These are phyloP conservation scores for Aspergillus sojae DNA, from an alignment of 2,329 filamentous ascomycete genomes.

Conservation along the genomic window DNA sequence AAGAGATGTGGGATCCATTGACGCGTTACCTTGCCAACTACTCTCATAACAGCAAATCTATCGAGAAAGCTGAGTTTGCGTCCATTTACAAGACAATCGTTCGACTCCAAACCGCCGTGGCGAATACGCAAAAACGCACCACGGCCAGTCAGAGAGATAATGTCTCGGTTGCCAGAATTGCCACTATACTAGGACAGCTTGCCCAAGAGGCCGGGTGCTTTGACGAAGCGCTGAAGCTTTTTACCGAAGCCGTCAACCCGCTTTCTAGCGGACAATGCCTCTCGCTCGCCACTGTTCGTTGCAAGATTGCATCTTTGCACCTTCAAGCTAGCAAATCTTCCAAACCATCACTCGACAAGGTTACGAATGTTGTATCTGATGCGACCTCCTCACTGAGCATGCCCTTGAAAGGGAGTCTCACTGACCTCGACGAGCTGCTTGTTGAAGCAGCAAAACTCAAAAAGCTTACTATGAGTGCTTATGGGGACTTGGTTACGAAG, in stretches of 20 bases:
- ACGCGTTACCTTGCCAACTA: constrained; percentile 43
- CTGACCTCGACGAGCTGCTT: constrained; percentile 48
- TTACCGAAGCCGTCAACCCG: constrained; percentile 33
- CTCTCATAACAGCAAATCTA: constrained; percentile 34
- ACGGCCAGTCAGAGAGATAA: constrained; percentile 24
- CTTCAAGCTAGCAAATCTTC: constrained; percentile 35
- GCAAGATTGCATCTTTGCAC: constrained; percentile 42
- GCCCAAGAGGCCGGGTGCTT: constrained; percentile 44
- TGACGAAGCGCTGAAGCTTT: constrained; percentile 42
- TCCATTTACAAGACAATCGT: constrained; percentile 39
- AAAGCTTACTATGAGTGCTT: constrained; percentile 42
- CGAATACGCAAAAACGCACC: constrained; percentile 30
- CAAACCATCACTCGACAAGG: constrained; percentile 18
- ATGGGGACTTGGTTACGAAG: constrained; percentile 35
- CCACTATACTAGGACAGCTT: constrained; percentile 41
- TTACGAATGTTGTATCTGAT: constrained; percentile 33
- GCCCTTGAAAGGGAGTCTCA: constrained; percentile 41
- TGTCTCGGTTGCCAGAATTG: constrained; percentile 35
- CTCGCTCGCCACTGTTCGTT: constrained; percentile 39
- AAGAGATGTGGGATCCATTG: constrained; percentile 49
- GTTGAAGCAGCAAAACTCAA: constrained; percentile 47
- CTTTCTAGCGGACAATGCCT: constrained; percentile 37
- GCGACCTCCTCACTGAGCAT: constrained; percentile 39
- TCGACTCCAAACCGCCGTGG: constrained; percentile 36
- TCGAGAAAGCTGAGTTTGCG: constrained; percentile 43